Base-by-base conservation (phyloP, 2,329 filamentous ascomycete genomes). In the Fusarium vanettenii region DNA sequence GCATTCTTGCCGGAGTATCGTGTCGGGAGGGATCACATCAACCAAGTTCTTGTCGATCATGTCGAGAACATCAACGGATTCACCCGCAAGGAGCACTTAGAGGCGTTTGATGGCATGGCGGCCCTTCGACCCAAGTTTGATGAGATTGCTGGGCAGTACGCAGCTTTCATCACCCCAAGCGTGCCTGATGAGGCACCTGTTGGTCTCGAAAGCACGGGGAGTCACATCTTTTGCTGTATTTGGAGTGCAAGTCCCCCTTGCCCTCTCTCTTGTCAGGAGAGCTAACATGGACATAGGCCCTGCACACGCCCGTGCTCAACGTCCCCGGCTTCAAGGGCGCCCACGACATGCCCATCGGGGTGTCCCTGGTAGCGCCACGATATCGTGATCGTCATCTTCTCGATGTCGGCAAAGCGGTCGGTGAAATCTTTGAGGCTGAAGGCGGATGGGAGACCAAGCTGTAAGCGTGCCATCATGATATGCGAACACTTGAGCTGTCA, bases 301-400 rank as follows among this genome's bases (percentile, higher is more conserved):
- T 93, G 16, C 91, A 93, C 70, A 88, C 86, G 1, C 91, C 91
- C 0, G 89, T 90, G 0, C 80, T 92, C n/a, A 92, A 93, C 69
- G 80, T 93, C 0, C 90, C 91, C 0, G 91, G 90, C 0, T 92
- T 93, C 73, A 80, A 84, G 37, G 91, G 91, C 27, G 60, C 71
- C 2, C 78, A 80, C n/a, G 80, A 78, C 20, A 83, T 93, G 85
- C 92, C 91, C 0, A 85, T 93, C 41, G 91, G 92, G 0, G 67
- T 91, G 16, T 89, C 87, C 0, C 79, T 91, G 1, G 86, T 90
- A 0, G 85, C 85, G 1, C 82, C 85, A 2, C 80, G 88, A 7
- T 89, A 86, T 71, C 79, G 76, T 2, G 87, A 90, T 75, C 79
- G 83, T 43, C 82, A 85, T 60, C 80, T 89, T 22, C 76, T 89